Base-by-base conservation (phyloP, 2,329 filamentous ascomycete genomes). In the Phaeosphaeria sp. region DNA sequence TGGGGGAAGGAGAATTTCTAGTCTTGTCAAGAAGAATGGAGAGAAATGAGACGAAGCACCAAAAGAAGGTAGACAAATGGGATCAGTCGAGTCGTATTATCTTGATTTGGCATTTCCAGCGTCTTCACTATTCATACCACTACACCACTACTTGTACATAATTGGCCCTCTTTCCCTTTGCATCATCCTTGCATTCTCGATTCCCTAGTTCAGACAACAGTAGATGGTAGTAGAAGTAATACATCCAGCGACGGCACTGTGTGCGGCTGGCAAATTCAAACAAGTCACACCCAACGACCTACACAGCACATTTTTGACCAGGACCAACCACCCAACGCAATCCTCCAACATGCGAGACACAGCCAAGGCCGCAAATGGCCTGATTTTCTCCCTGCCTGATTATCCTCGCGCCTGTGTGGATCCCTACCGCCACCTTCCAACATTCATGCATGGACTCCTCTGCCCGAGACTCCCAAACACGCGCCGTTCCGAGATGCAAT, bases 1-100 rank as follows among this genome's bases (percentile, higher is more conserved):
- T 89, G 86, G 86, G 87, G 87, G 70, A 89, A 89, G 74, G 87
- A 89, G 78, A 89, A 89, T 74, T 89, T 89, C 72, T 88, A 85
- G 69, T 51, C 42, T 5, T 23, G 42, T 44, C 20, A 23, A 23
- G 11, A 20, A 21, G n/a, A 18, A 44, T 18, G 9, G 22, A 17
- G 22, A 44, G 42, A 22, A 44, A 22, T 2, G 22, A 44, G 18
- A 21, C 42, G n/a, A 22, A 20, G 20, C 6, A 21, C 6, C 15
- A 9, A 44, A 18, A 9, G 6, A 22, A 15, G 13, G 9, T 22
- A 21, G 20, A 23, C 20, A 2, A 44, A 22, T 11, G 6, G n/a
- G 17, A 7, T 2, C 11, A 44, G 13, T 44, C 5, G 42, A 21
- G 20, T 20, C 13, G 20, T 18, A 43, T 6, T 43, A 43, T 43